Conservation (phyloP, 306 rosid genomes). For the Quercus bicolor region DNA sequence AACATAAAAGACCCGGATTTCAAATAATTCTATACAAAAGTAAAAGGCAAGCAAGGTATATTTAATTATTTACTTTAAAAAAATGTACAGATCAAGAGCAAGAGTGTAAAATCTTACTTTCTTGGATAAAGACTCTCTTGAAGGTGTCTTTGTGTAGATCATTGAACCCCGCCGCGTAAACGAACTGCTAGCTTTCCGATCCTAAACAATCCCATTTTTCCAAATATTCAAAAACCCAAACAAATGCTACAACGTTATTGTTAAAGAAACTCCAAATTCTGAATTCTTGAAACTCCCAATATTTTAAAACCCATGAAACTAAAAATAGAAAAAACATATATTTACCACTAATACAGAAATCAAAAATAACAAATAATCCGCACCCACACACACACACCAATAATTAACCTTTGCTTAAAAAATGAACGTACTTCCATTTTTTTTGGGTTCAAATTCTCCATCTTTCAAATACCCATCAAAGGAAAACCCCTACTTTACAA, state of each 20-base stretch:
- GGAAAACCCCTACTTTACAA: neutral
- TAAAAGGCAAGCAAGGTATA: neutral
- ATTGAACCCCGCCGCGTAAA: constrained; percentile 87
- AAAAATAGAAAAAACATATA: neutral
- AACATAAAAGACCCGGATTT: neutral
- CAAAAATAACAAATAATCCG: neutral
- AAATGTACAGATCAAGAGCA: neutral
- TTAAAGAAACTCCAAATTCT: neutral
- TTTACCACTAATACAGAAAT: neutral
- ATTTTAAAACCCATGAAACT: neutral
- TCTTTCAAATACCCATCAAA: neutral
- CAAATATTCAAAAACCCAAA: neutral
- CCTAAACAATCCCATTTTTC: constrained; percentile 46
- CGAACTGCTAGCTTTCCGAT: constrained; percentile 74
- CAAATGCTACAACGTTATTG: neutral
- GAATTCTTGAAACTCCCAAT: neutral
- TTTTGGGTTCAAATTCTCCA: neutral
- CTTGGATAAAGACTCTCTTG: constrained; percentile 64
- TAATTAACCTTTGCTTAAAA: too few species aligned
- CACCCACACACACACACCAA: neutral
- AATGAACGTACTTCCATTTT: too few species aligned
- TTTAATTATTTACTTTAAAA: neutral
- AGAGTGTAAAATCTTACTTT: constrained; percentile 41
- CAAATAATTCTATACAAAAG: neutral
- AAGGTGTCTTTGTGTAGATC: constrained; percentile 87